These are phyloP conservation scores for Talaromyces sp. DNA, from an alignment of 2,329 filamentous ascomycete genomes.

Conservation along the genomic window DNA sequence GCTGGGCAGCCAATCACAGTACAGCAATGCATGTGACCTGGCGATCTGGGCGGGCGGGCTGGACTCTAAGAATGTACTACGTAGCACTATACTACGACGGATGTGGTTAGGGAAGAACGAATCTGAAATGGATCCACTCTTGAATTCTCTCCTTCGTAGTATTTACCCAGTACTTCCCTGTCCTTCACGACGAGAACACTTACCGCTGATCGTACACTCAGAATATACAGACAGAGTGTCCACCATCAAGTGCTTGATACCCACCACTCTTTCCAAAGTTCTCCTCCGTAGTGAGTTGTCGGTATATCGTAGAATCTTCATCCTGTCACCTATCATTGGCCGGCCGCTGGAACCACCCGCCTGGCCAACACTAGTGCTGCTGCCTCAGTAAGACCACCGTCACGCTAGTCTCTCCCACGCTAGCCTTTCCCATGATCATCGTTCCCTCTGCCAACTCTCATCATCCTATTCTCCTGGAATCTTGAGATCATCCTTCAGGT, in stretches of 20 bases:
- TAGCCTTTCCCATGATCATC: conserved; percentile 7
- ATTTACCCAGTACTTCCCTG: too few relatives aligned
- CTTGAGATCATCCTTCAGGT: background rate
- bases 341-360: background rate
- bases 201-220: too few relatives aligned
- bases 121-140: background rate
- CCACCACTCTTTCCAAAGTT: too few relatives aligned
- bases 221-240: too few relatives aligned
- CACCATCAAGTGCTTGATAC: too few relatives aligned
- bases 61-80: background rate
- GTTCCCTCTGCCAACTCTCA: conserved; percentile 4
- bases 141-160: background rate
- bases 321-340: background rate
- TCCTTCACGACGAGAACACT: too few relatives aligned
- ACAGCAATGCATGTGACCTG: background rate
- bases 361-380: background rate
- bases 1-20: background rate
- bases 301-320: too few relatives aligned
- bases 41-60: background rate
- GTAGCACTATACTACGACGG: too few relatives aligned
- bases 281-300: too few relatives aligned
- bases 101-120: too few relatives aligned
- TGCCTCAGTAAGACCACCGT: background rate
- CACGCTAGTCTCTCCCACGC: background rate
- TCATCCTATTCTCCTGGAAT: conserved; percentile 1